Evolutionary conservation across 768 basidiomycete species (phyloP).

Genomic region (Wakefieldia striispora): DNA sequence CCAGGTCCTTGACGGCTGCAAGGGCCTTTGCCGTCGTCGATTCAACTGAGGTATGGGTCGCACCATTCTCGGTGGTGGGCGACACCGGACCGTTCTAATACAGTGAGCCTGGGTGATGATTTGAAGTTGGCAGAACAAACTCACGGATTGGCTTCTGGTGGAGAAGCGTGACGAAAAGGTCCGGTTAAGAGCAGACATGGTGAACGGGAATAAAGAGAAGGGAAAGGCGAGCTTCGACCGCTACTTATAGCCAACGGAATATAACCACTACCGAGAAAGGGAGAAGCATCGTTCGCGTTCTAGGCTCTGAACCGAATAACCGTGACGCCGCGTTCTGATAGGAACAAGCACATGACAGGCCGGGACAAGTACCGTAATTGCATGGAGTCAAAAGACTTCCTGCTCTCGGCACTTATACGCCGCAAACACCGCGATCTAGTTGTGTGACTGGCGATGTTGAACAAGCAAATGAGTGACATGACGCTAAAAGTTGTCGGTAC

Average conservation of each 20-base stretch:
- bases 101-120: not conserved
- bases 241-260: conserved; percentile 28
- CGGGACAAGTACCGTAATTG: too few relatives aligned
- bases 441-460: too few relatives aligned
- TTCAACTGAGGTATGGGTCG: conserved; percentile 11
- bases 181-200: conserved; percentile 30
- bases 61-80: conserved; percentile 9
- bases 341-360: too few relatives aligned
- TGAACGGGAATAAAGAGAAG: conserved; percentile 6
- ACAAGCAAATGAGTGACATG: too few relatives aligned
- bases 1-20: conserved; percentile 30
- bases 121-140: not conserved
- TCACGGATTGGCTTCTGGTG: conserved; percentile 25
- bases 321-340: conserved; percentile 9
- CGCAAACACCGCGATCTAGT: too few relatives aligned
- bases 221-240: not conserved
- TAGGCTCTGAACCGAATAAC: conserved; percentile 23
- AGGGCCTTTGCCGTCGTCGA: conserved; percentile 24
- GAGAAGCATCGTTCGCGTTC: conserved; percentile 7
- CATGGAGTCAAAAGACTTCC: too few relatives aligned
- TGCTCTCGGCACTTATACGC: too few relatives aligned
- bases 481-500: too few relatives aligned
- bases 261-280: conserved; percentile 16
- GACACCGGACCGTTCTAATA: conserved; percentile 11
- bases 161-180: conserved; percentile 31